Base-by-base conservation (phyloP, 83 land plant genomes). In the Larix sibirica region DNA sequence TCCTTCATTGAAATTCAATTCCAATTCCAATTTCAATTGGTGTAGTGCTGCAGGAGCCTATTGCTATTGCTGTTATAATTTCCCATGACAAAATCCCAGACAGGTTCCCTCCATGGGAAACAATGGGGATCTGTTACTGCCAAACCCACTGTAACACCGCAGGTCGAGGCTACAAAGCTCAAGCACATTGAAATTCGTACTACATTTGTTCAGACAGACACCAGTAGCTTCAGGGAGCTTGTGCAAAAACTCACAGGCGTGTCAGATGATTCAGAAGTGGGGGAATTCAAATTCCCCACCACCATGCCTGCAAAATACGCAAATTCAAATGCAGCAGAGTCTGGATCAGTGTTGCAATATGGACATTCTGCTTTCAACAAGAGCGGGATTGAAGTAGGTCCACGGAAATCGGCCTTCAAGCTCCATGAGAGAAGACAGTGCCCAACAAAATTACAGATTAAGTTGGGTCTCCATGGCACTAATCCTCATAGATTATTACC, bases 191-290 rank as follows among this genome's bases (percentile, higher is more conserved):
- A 36, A 17, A 36, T 62, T 7, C n/a, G 56, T 20, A 83, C 88
- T 24, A 86, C 86, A n/a, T 86, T 42, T 71, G 78, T 79, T 24
- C 62, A 84, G 42, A 68, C 86, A 62, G 82, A 83, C 77, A 54
- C 65, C 36, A 59, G 24, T 56, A 83, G 56, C 58, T 83, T 79
- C 79, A 40, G 54, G 33, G 84, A 82, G 77, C 80, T 82, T 42
- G 91, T 91, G 16, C 93, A 89, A 59, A 83, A 87, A 40, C 86
- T 89, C 54, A 91, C 91, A 28, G 88, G 91, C 40, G 83, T 86
- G 14, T 56, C 86, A 68, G 33, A 82, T 8, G 66, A 80, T n/a
- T 67, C 65, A 38, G 44, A 54, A 13, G 18, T 31, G 62, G 71
- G 7, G 44, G 56, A 44, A 13, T 79, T 33, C 13, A 50, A 66